Evolutionary conservation across 2,329 filamentous ascomycete species (phyloP).

Genomic region (Clonostachys solani): DNA sequence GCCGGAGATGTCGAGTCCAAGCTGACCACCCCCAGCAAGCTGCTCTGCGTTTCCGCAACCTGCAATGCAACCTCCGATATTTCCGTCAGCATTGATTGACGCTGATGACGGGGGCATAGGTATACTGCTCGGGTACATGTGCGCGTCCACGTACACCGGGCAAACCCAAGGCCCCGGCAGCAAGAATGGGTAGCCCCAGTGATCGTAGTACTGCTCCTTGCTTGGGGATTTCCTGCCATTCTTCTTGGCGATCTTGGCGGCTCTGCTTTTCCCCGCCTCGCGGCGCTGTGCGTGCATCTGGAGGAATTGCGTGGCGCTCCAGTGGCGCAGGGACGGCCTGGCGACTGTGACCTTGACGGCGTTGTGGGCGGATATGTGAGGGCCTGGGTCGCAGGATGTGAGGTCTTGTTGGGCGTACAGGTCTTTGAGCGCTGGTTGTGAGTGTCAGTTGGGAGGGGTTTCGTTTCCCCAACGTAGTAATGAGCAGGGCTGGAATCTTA

Average conservation of each 20-base stretch:
- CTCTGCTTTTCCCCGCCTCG: neutral
- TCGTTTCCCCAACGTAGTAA: too few relatives aligned
- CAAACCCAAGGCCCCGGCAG: neutral
- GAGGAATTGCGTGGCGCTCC: too few relatives aligned
- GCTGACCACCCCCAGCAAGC: too few relatives aligned
- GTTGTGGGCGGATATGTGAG: neutral
- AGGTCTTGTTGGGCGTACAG: neutral
- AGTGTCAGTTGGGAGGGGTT: too few relatives aligned
- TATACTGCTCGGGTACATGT: neutral
- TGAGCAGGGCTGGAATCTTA: too few relatives aligned
- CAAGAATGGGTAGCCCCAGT: neutral
- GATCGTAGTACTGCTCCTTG: neutral
- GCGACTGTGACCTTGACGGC: neutral
- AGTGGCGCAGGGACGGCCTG: too few relatives aligned
- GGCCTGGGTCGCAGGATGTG: neutral
- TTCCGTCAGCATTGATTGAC: neutral
- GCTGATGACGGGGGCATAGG: neutral
- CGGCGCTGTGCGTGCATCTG: neutral
- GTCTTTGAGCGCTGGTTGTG: neutral
- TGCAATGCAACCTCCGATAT: neutral
- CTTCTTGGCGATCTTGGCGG: neutral
- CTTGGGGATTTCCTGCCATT: neutral
- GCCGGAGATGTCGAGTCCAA: too few relatives aligned
- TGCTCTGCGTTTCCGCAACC: neutral
- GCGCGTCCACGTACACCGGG: neutral